phyloP scores from a whole-genome alignment of 2,329 filamentous ascomycete species.

The Paramyrothecium sp. region DNA sequence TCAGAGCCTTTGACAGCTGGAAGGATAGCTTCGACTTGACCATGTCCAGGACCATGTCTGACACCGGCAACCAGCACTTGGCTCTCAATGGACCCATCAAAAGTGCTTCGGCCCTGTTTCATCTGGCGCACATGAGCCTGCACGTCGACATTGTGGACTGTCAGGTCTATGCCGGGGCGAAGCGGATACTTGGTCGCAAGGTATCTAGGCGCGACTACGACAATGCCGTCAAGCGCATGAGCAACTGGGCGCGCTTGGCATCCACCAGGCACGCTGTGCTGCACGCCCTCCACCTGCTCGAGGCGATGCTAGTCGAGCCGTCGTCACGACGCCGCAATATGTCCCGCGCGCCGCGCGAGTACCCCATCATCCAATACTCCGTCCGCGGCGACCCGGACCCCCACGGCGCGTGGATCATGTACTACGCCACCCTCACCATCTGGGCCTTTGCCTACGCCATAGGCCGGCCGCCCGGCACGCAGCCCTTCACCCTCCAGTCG shows the following conservation, averaged over 20 bases:
- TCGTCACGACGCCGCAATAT: constrained; percentile 27
- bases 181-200: constrained; percentile 72
- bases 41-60: constrained; percentile 40
- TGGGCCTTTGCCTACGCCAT: constrained; percentile 86
- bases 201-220: constrained; percentile 75
- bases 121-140: constrained; percentile 84
- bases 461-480: constrained; percentile 51
- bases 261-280: constrained; percentile 79
- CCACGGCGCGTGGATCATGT: constrained; percentile 87
- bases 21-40: constrained; percentile 78
- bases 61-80: constrained; percentile 31
- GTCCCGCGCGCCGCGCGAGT: constrained; percentile 19
- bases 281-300: constrained; percentile 79
- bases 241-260: constrained; percentile 71
- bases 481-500: constrained; percentile 43
- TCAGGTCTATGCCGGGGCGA: constrained; percentile 82
- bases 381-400: constrained; percentile 77
- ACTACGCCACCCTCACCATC: constrained; percentile 80
- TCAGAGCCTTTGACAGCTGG: constrained; percentile 84
- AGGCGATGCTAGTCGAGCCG: constrained; percentile 66
- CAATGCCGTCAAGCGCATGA: constrained; percentile 73
- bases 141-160: constrained; percentile 88
- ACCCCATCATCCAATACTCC: constrained; percentile 57
- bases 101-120: constrained; percentile 77
- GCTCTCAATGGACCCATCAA: constrained; percentile 68